Evolutionary conservation across 805 yeast genomes (phyloP), one percentile per base, ranked within the genome.

Genomic region (Cyberlindnera galapagoensis): DNA sequence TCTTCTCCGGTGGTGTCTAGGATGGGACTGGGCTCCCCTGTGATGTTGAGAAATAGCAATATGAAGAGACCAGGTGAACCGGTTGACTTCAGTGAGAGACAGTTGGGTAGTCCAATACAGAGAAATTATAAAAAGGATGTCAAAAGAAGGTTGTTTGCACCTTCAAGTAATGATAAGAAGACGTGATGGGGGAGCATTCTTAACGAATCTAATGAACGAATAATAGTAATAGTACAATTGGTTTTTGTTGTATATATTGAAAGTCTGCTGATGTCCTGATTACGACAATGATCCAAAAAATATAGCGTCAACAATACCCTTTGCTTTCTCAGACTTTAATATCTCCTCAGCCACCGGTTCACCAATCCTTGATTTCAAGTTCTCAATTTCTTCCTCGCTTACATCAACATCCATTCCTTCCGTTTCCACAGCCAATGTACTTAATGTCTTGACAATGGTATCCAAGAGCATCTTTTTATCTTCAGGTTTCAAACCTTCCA

Each of bases 221-320:
- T n/a, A n/a, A n/a, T n/a, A n/a, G n/a, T n/a, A n/a, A n/a, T n/a
- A n/a, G n/a, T n/a, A n/a, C n/a, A n/a, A n/a, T n/a, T n/a, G n/a
- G n/a, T 12, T 10, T 21, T 28, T 16, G 18, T 28, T 6, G 20
- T 3, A 21, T 8, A 27, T 16, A 19, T 6, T 18, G 8, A n/a
- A 20, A 16, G 12, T 9, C 9, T 18, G n/a, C n/a, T n/a, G n/a
- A n/a, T n/a, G n/a, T n/a, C n/a, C n/a, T n/a, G n/a, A n/a, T 19
- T 30, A 19, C 23, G 38, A 36, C 15, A 51, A 34, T 46, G 80
- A 88, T 7, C 90, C 94, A 51, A 82, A 79, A 52, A 81, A 82
- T 9, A 84, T 69, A 6, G 87, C 87, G 39, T 72, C 63, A 18
- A 67, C 67, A 10, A 82, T 62, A 26, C 61, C 67, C 38, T 58